Base-by-base conservation (phyloP, 2,329 filamentous ascomycete species). In the Purpureocillium takamizusanense region DNA sequence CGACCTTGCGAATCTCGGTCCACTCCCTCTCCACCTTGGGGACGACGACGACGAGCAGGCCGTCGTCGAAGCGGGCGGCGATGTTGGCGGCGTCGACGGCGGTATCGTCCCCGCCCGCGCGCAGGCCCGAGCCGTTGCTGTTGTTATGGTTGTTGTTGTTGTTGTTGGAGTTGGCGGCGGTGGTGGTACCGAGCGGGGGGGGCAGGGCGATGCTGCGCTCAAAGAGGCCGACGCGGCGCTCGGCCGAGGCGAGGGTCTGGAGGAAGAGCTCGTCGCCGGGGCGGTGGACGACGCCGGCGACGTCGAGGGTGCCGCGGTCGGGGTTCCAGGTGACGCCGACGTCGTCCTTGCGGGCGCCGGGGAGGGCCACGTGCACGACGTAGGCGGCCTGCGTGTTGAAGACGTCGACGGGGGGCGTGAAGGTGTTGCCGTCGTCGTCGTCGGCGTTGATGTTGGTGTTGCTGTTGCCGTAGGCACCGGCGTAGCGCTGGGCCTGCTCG, bases 321-420 rank as follows among this genome's bases (percentile, higher is more conserved):
- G 75, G 69, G 48, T 90, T 78, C 76, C 83, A 94, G 57, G 81
- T 80, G 33, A 92, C 76, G 41, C 74, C 81, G 6, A 92, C 66
- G 51, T 92, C 84, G 51, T 86, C 74, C 61, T 88, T 89, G 62
- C 81, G 81, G 2, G 81, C 85, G 18, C 86, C 86, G 0, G 87
- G 84, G 0, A 94, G 70, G 1, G 84, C 81, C 51, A 88, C 65
- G 57, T 92, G 85, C 8, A 92, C 63, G 32, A 87, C 65, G 55
- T 79, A 88, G 12, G 76, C 61, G 25, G 65, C 61, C 7, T 76
- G 61, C 5, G 80, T 83, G 55, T 82, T 75, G 66, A 90, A 92
- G 46, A 89, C 64, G 55, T 94, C 86, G 39, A 81, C 66, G n/a
- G 81, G 77, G 1, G 83, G 82, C 5, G 60, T 58, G 57, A 85